Evolutionary conservation across 208 protist species (phyloP).

Genomic region (Zelonia costaricensis): DNA sequence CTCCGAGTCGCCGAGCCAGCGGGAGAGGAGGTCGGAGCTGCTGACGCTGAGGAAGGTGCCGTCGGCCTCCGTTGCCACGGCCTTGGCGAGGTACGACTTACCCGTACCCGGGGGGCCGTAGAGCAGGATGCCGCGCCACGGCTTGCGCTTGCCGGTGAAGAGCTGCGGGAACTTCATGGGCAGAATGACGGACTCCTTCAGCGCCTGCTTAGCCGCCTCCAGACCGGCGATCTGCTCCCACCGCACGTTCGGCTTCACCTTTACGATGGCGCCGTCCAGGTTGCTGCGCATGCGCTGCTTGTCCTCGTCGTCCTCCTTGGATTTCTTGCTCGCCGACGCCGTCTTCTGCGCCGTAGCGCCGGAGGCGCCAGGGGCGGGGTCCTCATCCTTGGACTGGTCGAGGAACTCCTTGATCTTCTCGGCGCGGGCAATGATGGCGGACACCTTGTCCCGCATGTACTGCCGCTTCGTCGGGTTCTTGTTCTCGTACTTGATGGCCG

Average conservation of each 20-base stretch:
- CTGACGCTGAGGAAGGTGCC: conserved; percentile 94
- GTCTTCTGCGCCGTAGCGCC: conserved; percentile 65
- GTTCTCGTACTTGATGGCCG: conserved; percentile 94
- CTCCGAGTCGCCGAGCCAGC: conserved; percentile 94
- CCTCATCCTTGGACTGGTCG: conserved; percentile 77
- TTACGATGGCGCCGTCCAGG: conserved; percentile 79
- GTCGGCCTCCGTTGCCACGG: conserved; percentile 88
- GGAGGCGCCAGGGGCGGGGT: conserved; percentile 16
- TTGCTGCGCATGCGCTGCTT: conserved; percentile 87
- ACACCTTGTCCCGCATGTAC: conserved; percentile 88
- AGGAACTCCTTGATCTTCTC: conserved; percentile 96
- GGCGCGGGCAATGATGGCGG: conserved; percentile 94
- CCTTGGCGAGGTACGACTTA: conserved; percentile 94
- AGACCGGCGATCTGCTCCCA: conserved; percentile 93
- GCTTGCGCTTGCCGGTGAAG: conserved; percentile 92
- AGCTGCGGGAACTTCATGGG: conserved; percentile 92
- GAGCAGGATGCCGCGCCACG: conserved; percentile 92
- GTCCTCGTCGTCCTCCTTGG: conserved; percentile 93
- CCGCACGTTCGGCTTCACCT: conserved; percentile 81
- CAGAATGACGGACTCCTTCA: conserved; percentile 93
- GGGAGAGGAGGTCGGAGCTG: conserved; percentile 88
- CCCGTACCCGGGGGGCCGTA: conserved; percentile 94
- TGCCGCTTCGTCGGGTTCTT: conserved; percentile 95
- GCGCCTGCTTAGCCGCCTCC: conserved; percentile 88
- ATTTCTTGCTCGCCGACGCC: conserved; percentile 75